Percentiles rank a stretch among this genome's conserved stretches.
phyloP scores from a whole-genome alignment of 169 alveolate genomes.

The Miamiensis avidus region DNA sequence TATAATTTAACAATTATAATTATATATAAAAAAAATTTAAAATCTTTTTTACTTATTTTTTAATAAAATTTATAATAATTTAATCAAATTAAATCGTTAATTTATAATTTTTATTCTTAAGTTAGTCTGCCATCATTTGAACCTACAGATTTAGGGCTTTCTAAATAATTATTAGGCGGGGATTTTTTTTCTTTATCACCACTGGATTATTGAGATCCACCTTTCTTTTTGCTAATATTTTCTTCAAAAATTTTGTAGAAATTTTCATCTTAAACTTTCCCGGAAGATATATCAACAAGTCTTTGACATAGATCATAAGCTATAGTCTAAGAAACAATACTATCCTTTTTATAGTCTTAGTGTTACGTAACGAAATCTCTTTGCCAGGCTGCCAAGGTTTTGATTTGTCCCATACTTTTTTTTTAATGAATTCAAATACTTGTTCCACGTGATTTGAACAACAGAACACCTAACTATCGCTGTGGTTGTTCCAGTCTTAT shows the following conservation, averaged over 20 bases:
- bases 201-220: background rate
- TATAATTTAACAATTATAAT: no score
- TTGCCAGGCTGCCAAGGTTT: slow-evolving; percentile 89
- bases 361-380: slow-evolving; percentile 85
- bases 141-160: background rate
- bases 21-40: no score
- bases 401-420: slow-evolving; percentile 83
- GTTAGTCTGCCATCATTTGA: no score
- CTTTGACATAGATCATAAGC: slow-evolving; percentile 74
- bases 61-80: no score
- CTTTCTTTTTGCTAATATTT: no score
- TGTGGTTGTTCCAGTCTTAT: slow-evolving; percentile 27
- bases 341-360: slow-evolving; percentile 87
- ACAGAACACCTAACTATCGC: slow-evolving; percentile 8
- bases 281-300: slow-evolving; percentile 11
- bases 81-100: no score
- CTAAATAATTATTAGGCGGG: background rate
- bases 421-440: slow-evolving; percentile 68
- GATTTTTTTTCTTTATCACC: background rate
- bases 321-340: slow-evolving; percentile 77
- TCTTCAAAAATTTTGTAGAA: background rate
- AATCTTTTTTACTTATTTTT: no score
- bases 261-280: slow-evolving; percentile 14
- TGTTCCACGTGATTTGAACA: slow-evolving; percentile 35
- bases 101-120: no score